Percentiles rank a stretch among this genome's conserved stretches.
Conservation (phyloP, 805 yeast genomes). For the Candida montana region DNA sequence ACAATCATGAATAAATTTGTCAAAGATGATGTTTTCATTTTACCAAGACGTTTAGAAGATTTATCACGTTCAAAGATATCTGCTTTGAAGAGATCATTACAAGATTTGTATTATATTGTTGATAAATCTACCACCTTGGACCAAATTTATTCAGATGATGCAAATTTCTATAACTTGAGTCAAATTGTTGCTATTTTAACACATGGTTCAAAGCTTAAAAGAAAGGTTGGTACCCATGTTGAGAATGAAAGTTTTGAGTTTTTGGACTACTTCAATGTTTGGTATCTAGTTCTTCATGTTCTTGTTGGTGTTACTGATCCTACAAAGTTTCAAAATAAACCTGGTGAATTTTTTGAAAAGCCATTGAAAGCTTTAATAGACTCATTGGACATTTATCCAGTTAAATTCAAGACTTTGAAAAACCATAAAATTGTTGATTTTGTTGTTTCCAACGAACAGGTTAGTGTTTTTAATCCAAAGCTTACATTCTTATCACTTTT, state of each 20-base stretch:
- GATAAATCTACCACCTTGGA: conserved; percentile 28
- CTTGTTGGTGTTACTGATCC: conserved; percentile 30
- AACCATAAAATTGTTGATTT: conserved; percentile 28
- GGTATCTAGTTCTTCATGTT: conserved; percentile 40
- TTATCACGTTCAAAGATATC: conserved; percentile 10
- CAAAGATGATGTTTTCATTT: conserved; percentile 25
- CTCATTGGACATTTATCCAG: not conserved
- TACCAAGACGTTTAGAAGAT: conserved; percentile 8
- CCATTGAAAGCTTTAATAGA: not conserved
- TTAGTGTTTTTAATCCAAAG: conserved; percentile 56
- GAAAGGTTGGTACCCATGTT: conserved; percentile 68
- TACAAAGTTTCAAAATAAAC: conserved; percentile 1
- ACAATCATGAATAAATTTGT: conserved; percentile 37
- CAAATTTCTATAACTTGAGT: conserved; percentile 34
- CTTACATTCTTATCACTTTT: conserved; percentile 45
- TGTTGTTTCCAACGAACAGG: conserved; percentile 43
- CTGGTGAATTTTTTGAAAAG: not conserved
- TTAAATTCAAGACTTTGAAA: conserved; percentile 19
- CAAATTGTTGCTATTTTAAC: conserved; percentile 51
- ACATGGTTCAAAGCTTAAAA: conserved; percentile 47
- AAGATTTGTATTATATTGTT: conserved; percentile 17
- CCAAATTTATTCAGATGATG: conserved; percentile 30
- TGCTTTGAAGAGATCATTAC: conserved; percentile 12
- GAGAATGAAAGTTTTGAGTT: conserved; percentile 49
- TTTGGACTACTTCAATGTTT: conserved; percentile 42